A percentile compares a stretch with the other conserved stretches of the same genome.
Evolutionary conservation across 148 eudicot genomes (phyloP).

Genomic region (Cornus controversa): DNA sequence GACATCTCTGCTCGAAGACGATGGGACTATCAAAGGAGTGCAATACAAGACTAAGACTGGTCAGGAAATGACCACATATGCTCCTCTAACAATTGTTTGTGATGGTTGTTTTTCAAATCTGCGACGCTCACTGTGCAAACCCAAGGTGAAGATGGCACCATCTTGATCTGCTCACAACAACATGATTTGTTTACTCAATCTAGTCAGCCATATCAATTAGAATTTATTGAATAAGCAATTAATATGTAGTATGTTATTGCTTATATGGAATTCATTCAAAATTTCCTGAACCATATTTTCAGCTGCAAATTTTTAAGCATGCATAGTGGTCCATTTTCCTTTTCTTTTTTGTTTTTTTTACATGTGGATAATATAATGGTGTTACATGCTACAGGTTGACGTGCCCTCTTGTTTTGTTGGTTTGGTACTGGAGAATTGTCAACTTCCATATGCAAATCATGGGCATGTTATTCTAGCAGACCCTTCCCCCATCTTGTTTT

Average conservation of each 20-base stretch:
- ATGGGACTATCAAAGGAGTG: constrained; percentile 66
- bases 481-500: constrained; percentile 41
- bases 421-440: constrained; percentile 31
- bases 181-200: not conserved
- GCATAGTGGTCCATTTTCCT: too few relatives aligned
- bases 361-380: not conserved
- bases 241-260: not conserved
- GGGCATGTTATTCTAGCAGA: constrained; percentile 41
- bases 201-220: too few relatives aligned
- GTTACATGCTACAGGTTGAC: constrained; percentile 27
- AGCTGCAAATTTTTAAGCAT: too few relatives aligned
- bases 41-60: constrained; percentile 64
- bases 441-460: constrained; percentile 35
- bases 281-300: not conserved
- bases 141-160: constrained; percentile 40
- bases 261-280: not conserved
- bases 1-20: constrained; percentile 57
- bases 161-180: not conserved
- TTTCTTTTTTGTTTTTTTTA: not conserved
- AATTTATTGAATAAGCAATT: too few relatives aligned
- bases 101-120: constrained; percentile 80
- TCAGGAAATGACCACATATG: constrained; percentile 39
- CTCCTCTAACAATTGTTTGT: constrained; percentile 75
- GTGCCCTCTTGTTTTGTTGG: constrained; percentile 39
- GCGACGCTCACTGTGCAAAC: constrained; percentile 63